These are phyloP conservation scores for Starmerella apis DNA, from an alignment of 805 yeast species.

Conservation along the genomic window DNA sequence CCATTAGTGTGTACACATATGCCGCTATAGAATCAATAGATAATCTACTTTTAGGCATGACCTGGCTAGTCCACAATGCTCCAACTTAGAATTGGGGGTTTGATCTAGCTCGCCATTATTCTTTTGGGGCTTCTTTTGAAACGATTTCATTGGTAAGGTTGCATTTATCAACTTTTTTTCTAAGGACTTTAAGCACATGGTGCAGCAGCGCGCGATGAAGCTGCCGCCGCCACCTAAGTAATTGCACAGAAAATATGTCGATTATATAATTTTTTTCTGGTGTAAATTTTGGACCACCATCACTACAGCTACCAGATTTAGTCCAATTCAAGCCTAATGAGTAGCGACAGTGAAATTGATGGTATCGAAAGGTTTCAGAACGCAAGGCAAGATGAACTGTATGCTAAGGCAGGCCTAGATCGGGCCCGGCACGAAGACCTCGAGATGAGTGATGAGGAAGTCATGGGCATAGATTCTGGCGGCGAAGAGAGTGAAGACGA, in stretches of 20 bases:
- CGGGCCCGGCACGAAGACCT: conserved; percentile 22
- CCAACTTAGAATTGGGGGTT: too few species aligned
- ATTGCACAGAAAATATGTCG: neutral
- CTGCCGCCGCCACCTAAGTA: too few species aligned
- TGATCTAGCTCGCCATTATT: too few species aligned
- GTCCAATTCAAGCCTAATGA: conserved; percentile 11
- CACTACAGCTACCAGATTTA: neutral
- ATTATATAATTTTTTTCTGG: conserved; percentile 5
- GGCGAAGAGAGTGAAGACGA: conserved; percentile 31
- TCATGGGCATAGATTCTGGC: conserved; percentile 32
- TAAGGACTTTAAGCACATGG: too few species aligned
- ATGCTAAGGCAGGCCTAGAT: conserved; percentile 20
- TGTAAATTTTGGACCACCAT: neutral
- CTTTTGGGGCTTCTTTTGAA: too few species aligned
- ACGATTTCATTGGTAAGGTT: too few species aligned
- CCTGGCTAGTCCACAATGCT: too few species aligned
- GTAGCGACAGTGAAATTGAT: conserved; percentile 22
- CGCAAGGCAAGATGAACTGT: conserved; percentile 13
- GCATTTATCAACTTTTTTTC: too few species aligned
- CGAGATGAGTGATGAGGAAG: conserved; percentile 49
- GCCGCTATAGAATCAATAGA: too few species aligned
- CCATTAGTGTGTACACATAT: too few species aligned
- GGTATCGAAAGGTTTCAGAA: conserved; percentile 23
- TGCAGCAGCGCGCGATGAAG: too few species aligned
- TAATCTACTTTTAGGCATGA: too few species aligned